Conservation (phyloP, 2,329 filamentous ascomycete genomes). For the Pyrenochaeta sp. region DNA sequence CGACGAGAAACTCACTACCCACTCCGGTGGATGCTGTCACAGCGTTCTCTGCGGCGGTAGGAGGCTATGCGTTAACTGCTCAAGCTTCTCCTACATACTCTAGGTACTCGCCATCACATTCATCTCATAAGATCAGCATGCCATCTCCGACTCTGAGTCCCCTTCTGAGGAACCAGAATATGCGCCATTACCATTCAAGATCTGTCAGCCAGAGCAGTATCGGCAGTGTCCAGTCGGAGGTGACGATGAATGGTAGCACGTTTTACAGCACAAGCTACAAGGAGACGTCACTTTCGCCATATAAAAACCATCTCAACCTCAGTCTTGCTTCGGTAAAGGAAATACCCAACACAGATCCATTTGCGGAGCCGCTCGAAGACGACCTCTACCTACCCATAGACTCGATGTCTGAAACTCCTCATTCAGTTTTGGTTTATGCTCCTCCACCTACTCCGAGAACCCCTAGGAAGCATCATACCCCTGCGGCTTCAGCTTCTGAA, state of each 20-base stretch:
- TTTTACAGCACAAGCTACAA: constrained; percentile 21
- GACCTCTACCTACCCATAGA: constrained; percentile 40
- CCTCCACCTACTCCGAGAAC: constrained; percentile 29
- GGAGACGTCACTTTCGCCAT: constrained; percentile 33
- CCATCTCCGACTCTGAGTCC: constrained; percentile 31
- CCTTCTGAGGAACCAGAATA: constrained; percentile 17
- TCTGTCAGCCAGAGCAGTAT: constrained; percentile 12
- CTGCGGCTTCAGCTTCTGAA: background rate
- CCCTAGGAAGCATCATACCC: constrained; percentile 5
- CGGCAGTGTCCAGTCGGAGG: constrained; percentile 24
- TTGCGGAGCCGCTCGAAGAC: constrained; percentile 35
- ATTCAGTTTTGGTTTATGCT: constrained; percentile 35
- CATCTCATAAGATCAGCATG: constrained; percentile 20
- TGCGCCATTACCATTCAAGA: constrained; percentile 9
- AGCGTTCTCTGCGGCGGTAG: constrained; percentile 19
- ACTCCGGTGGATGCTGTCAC: constrained; percentile 12
- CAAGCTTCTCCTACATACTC: constrained; percentile 8
- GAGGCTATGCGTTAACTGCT: constrained; percentile 14
- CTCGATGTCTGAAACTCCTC: constrained; percentile 34
- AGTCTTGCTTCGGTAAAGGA: constrained; percentile 16
- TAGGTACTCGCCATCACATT: background rate
- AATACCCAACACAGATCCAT: constrained; percentile 23
- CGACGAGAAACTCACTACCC: constrained; percentile 8
- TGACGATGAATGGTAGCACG: constrained; percentile 21
- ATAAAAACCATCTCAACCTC: constrained; percentile 13